Evolutionary conservation across 768 basidiomycete genomes (phyloP).

Genomic region (Pleurotus sapidus): DNA sequence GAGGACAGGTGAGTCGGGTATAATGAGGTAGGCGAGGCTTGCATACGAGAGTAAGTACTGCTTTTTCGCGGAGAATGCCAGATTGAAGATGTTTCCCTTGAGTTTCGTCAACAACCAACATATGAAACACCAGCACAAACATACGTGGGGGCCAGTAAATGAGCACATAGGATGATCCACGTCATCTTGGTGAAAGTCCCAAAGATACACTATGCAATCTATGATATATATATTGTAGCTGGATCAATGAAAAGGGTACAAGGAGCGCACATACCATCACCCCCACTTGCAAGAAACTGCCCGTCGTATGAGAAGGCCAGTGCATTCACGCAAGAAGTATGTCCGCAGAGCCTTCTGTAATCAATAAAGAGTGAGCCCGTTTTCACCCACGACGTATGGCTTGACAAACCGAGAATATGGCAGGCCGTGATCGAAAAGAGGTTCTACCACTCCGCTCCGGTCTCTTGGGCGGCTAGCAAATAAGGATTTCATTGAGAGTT

Average conservation of each 20-base stretch:
- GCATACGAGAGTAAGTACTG: slow-evolving; percentile 65
- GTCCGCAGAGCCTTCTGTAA: slow-evolving; percentile 36
- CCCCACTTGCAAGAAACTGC: slow-evolving; percentile 64
- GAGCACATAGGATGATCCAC: slow-evolving; percentile 37
- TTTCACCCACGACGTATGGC: neutral
- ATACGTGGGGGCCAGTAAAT: slow-evolving; percentile 47
- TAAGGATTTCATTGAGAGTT: too few relatives aligned
- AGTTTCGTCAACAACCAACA: slow-evolving; percentile 9
- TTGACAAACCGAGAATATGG: slow-evolving; percentile 19
- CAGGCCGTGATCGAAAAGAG: slow-evolving; percentile 17
- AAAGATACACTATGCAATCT: slow-evolving; percentile 58
- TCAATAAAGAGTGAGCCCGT: neutral
- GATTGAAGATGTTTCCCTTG: slow-evolving; percentile 68
- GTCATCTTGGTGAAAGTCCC: slow-evolving; percentile 68
- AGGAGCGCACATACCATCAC: slow-evolving; percentile 50
- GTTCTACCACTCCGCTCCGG: neutral
- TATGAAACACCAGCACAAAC: neutral
- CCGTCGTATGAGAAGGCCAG: slow-evolving; percentile 61
- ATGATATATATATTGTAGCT: neutral
- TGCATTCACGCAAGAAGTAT: slow-evolving; percentile 65
- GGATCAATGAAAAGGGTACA: neutral
- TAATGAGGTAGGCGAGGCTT: neutral
- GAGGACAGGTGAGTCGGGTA: slow-evolving; percentile 10
- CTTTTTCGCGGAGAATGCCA: slow-evolving; percentile 69
- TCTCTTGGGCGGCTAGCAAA: neutral